Evolutionary conservation across 2,329 filamentous ascomycete genomes (phyloP).

Genomic region (Colletotrichum sp.): DNA sequence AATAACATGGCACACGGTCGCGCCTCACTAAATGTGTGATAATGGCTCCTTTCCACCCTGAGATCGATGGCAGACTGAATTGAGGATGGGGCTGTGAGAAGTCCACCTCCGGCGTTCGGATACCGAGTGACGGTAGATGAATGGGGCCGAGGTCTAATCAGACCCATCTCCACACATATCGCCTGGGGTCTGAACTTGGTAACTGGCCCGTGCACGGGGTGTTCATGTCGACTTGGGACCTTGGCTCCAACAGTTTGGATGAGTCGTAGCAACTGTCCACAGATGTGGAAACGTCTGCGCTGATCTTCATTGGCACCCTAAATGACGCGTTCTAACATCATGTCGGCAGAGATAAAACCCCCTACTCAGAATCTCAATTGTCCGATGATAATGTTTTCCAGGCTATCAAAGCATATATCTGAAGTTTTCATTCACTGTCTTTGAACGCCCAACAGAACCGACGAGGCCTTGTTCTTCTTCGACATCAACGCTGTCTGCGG

Average conservation of each 20-base stretch:
- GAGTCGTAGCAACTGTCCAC: neutral
- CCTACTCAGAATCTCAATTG: neutral
- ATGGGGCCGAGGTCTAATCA: neutral
- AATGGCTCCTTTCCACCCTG: neutral
- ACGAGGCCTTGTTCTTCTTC: conserved; percentile 47
- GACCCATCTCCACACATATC: neutral
- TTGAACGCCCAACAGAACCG: conserved; percentile 29
- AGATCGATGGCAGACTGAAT: neutral
- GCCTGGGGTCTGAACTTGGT: neutral
- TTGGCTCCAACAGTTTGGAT: neutral
- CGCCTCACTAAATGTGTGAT: neutral
- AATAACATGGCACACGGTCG: neutral
- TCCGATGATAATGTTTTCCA: neutral
- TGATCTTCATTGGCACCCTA: neutral
- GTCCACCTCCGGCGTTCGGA: neutral
- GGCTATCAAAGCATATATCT: conserved; percentile 50
- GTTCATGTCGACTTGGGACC: neutral
- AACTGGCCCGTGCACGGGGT: neutral
- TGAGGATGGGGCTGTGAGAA: neutral
- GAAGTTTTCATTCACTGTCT: conserved; percentile 35
- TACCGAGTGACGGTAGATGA: neutral
- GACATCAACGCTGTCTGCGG: conserved; percentile 23
- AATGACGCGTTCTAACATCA: neutral
- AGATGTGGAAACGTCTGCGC: neutral
- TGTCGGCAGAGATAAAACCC: neutral